Base-by-base conservation (phyloP, 805 yeast genomes). In the Vanderwaltozyma tropicalis region DNA sequence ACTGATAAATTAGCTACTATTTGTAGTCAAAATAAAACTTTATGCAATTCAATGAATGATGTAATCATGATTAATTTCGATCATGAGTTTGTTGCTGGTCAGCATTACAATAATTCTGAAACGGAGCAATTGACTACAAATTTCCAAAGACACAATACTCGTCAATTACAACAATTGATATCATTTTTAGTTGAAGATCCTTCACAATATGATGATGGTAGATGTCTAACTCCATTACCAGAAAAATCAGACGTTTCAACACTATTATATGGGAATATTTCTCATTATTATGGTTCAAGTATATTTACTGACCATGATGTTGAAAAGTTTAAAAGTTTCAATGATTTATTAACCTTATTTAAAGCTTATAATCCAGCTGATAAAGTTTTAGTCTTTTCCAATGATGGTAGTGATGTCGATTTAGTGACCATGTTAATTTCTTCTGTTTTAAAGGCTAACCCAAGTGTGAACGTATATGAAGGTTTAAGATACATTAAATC, bases 51-150 rank as follows among this genome's bases (percentile, higher is more conserved):
- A 49, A n/a, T 39, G n/a, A 56, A 54, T 18, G 59, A 61, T 12
- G 53, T 59, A 31, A 44, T 59, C 11, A 43, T 64, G 20, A 40
- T 66, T 1, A 66, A 63, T 42, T 63, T 67, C 24, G 61, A 61
- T 39, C 46, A 52, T 36, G 50, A 47, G 20, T 45, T 61, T 16
- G 52, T 54, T 39, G 52, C 50, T 31, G 46, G 51, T 10, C 34
- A 27, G 16, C 53, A 54, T 3, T 49, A 47, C 22, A 48, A 47
- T 37, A 54, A 55, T 39, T 53, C 53, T 22, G 49, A 50, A 21
- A 32, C 34, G n/a, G 36, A 28, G 14, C 34, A 31, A 31, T 16
- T 34, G 28, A 24, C 32, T 13, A 28, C 20, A 11, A n/a, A 28
- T 14, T 31, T 41, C 18, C 49, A 49, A 36, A 37, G 48, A 3